Evolutionary conservation across 2,329 filamentous ascomycete species (phyloP).

Genomic region (Neurospora sp.): DNA sequence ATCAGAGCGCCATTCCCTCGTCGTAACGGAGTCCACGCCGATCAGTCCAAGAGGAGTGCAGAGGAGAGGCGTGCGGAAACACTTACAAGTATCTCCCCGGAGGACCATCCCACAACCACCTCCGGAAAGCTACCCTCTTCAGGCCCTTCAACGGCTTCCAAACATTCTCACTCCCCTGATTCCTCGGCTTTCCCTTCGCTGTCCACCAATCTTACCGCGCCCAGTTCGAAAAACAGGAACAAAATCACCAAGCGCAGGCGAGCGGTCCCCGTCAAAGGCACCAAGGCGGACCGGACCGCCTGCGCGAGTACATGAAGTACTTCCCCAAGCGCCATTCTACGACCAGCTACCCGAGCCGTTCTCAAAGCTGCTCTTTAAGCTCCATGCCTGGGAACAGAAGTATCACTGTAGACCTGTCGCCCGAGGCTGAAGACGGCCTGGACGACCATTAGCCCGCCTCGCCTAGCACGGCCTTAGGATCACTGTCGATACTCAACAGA

Average conservation of each 20-base stretch:
- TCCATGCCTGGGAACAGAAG: not conserved
- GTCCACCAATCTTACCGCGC: not conserved
- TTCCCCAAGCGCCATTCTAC: not conserved
- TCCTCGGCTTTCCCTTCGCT: not conserved
- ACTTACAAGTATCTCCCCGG: too few relatives aligned
- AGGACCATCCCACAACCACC: not conserved
- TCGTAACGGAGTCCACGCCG: too few relatives aligned
- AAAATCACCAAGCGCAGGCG: not conserved
- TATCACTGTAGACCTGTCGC: not conserved
- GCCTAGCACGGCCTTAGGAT: not conserved
- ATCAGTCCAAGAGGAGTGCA: too few relatives aligned
- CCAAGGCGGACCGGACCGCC: not conserved
- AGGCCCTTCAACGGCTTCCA: not conserved
- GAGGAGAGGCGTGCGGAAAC: too few relatives aligned
- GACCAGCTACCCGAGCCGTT: not conserved
- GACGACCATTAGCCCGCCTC: not conserved
- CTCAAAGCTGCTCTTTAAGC: not conserved
- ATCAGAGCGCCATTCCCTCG: too few relatives aligned
- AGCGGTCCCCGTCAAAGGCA: not conserved
- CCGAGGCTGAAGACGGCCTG: not conserved
- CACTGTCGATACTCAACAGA: not conserved
- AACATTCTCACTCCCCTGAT: rapidly evolving
- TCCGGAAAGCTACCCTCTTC: rapidly evolving
- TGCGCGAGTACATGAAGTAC: not conserved
- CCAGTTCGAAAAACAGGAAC: not conserved